Evolutionary conservation across 2,329 filamentous ascomycete species (phyloP), one percentile per base, ranked within the genome.

Genomic region (Beauveria scarabaeidicola): DNA sequence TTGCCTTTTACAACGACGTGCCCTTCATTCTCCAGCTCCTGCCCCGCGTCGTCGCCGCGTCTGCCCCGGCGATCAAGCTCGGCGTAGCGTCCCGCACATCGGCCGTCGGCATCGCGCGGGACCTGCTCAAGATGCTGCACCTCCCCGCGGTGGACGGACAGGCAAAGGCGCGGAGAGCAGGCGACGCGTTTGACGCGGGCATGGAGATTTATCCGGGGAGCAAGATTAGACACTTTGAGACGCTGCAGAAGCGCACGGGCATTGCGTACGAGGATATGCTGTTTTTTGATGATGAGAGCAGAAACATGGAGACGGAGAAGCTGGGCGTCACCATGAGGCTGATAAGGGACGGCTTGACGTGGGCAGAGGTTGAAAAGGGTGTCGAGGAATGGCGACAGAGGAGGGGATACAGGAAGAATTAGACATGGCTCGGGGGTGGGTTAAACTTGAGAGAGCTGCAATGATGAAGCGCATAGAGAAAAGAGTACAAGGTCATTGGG

Each of bases 261-360:
- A 72, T 97, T 3, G 75, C 77, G 6, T 96, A 84, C 68, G 82
- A 88, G 64, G 90, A 97, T 52, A 96, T 97, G 87, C 72, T 97
- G 38, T 97, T 97, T 73, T 97, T 97, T 65, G 93, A 97, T 66
- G 93, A 97, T 67, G 93, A 97, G 81, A 79, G 81, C 56, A 77
- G 93, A 62, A 97, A 97, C 69, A 79, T 84, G 61, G 91, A 97
- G 69, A 93, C 96, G 1, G 84, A 87, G 75, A 76, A 70, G 27
- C 68, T 97, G 53, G 92, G 92, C 0, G 88, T 96, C 3, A 89
- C 88, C 0, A 96, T 97, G 84, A 85, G 85, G 69, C 75, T 97
- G 53, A 87, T 97, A 0, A 77, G 82, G 59, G 87, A 96, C 70
- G 92, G 92, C 0, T 84, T 96, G 58, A 86, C 82, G 2, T 87